A percentile compares a stretch with the other conserved stretches of the same genome.
Evolutionary conservation across 2,329 filamentous ascomycete genomes (phyloP).

Genomic region (Rhytidhysteron rufulum): DNA sequence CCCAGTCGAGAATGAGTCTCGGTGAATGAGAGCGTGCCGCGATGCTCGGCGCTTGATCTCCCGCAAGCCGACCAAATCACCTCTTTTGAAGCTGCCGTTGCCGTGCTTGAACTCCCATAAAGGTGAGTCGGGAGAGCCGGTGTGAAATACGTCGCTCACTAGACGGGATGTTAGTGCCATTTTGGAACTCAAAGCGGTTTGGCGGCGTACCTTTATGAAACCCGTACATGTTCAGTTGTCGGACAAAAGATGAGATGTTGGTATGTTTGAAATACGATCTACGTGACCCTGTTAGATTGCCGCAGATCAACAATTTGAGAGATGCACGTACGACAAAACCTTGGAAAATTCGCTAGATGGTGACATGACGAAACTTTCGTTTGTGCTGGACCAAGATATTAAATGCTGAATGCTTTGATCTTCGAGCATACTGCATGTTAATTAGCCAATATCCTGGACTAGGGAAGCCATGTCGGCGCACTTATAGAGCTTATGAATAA

Average conservation of each 20-base stretch:
- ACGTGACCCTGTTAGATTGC: constrained; percentile 23
- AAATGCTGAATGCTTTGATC: constrained; percentile 89
- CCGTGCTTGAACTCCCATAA: constrained; percentile 99
- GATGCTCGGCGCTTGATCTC: constrained; percentile 96
- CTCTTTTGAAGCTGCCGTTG: constrained; percentile 93
- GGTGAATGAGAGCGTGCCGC: constrained; percentile 85
- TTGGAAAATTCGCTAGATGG: constrained; percentile 97
- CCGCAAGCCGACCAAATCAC: constrained; percentile 82
- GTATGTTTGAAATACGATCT: constrained; percentile 99
- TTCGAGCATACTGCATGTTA: constrained; percentile 94
- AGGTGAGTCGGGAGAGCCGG: constrained; percentile 85
- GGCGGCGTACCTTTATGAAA: constrained; percentile 83
- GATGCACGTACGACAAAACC: constrained; percentile 77
- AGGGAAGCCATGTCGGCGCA: constrained; percentile 45
- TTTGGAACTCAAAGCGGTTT: neutral
- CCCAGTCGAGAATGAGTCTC: constrained; percentile 73
- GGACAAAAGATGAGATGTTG: constrained; percentile 97
- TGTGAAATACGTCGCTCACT: constrained; percentile 99
- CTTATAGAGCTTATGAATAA: constrained; percentile 99
- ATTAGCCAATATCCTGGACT: constrained; percentile 1
- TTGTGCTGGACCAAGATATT: constrained; percentile 91
- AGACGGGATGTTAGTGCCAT: constrained; percentile 12
- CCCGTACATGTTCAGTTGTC: constrained; percentile 98
- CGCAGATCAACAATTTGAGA: constrained; percentile 9
- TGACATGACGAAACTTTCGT: constrained; percentile 98